Evolutionary conservation across 768 basidiomycete genomes (phyloP), one percentile per base, ranked within the genome.

Genomic region (Rhizopogon rudus): DNA sequence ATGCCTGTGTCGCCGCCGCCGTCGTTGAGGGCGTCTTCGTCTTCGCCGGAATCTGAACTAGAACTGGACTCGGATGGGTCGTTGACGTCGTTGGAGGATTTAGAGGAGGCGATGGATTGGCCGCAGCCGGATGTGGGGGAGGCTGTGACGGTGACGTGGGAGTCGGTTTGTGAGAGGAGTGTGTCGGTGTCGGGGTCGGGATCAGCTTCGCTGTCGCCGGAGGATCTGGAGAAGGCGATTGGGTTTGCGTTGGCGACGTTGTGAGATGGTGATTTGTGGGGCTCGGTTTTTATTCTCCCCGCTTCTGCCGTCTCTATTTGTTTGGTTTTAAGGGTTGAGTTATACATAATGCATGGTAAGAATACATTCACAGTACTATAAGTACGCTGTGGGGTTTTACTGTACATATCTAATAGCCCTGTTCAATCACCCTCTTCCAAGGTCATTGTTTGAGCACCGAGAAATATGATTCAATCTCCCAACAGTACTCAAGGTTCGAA

Each of bases 81-180:
- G 13, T 12, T 56, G 3, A 52, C 64, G 12, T 55, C 59, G n/a
- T 6, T 61, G 43, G 51, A 54, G 0, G 58, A 59, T 28, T 2
- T 45, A 20, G 61, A 56, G 43, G 55, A 12, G 31, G 60, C 49
- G 5, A 33, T 33, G 44, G 14, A 53, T n/a, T 69, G 68, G 68
- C 68, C 68, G 2, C 68, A 69, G 50, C 68, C 68, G 0, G 69
- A 53, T n/a, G 64, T 71, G 10, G 68, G 69, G 3, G 69, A 71
- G 46, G 40, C 37, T 69, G 67, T 35, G 7, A 48, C 46, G 5
- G 46, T 48, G 33, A 52, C 57, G 54, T 69, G 31, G 69, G 61
- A 37, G 28, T 60, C 65, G 3, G 52, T 41, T 29, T 41, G 40
- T 14, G 56, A 42, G 40, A 37, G 31, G 10, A 29, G 54, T 3